These are phyloP conservation scores for Abrus precatorius DNA, from an alignment of 306 rosid species.

Conservation along the genomic window DNA sequence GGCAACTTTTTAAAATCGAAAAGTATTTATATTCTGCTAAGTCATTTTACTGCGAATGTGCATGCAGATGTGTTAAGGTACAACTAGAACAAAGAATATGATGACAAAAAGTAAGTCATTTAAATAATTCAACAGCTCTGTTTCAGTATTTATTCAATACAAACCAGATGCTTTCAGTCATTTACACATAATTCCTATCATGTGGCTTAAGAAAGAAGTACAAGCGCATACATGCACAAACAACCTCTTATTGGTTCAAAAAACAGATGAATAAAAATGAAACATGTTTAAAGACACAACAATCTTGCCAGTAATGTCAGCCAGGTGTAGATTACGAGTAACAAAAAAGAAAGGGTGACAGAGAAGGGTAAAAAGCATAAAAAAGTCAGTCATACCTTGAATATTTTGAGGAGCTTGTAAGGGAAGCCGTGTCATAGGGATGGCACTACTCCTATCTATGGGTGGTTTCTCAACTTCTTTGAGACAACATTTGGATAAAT, in stretches of 20 bases:
- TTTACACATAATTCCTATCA: slow-evolving; percentile 4
- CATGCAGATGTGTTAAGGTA: neutral
- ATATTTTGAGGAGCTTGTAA: slow-evolving; percentile 80
- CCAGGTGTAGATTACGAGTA: neutral
- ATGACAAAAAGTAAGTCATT: neutral
- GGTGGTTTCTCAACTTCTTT: slow-evolving; percentile 83
- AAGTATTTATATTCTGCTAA: neutral
- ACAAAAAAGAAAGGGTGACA: neutral
- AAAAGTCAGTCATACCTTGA: slow-evolving; percentile 66
- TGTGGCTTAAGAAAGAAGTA: neutral
- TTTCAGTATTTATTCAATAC: neutral
- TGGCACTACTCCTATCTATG: slow-evolving; percentile 67
- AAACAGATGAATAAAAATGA: slow-evolving; percentile 18
- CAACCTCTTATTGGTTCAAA: neutral
- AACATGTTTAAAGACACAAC: neutral
- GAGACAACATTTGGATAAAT: slow-evolving; percentile 86
- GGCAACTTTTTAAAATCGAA: neutral
- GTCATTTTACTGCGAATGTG: neutral
- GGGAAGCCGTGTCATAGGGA: slow-evolving; percentile 74
- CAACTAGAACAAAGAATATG: neutral
- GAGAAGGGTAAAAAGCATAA: slow-evolving; percentile 10
- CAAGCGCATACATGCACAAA: neutral
- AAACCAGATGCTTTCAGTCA: slow-evolving; percentile 10
- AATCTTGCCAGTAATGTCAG: slow-evolving; percentile 24
- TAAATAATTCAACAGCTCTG: neutral